Conservation (phyloP, 1,284 basidiomycete species). For the Ganoderma lingzhi region DNA sequence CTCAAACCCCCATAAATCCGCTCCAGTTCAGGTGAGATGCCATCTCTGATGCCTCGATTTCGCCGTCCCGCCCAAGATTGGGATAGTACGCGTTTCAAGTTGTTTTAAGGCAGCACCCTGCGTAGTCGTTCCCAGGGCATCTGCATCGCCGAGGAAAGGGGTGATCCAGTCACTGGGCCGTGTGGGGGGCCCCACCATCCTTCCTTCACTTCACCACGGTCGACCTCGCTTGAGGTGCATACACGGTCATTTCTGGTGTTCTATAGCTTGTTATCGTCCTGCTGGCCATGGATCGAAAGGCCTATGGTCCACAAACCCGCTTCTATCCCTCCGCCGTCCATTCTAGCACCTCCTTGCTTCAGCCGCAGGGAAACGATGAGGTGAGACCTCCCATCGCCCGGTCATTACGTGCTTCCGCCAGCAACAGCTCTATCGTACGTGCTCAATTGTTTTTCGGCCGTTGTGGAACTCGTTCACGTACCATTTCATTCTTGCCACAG, state of each 20-base stretch:
- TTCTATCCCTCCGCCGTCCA: slow-evolving; percentile 10
- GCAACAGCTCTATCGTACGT: slow-evolving; percentile 18
- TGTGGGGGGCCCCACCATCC: background rate
- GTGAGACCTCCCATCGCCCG: slow-evolving; percentile 13
- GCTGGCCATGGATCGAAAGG: slow-evolving; percentile 16
- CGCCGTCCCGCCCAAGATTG: background rate
- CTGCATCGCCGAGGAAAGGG: background rate
- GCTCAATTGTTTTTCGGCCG: background rate
- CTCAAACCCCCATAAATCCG: background rate
- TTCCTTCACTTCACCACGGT: slow-evolving; percentile 13
- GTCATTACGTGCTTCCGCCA: slow-evolving; percentile 10
- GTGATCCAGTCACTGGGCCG: background rate
- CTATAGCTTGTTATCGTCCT: slow-evolving; percentile 7
- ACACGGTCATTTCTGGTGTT: slow-evolving; percentile 14
- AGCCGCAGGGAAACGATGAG: slow-evolving; percentile 8
- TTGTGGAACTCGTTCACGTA: background rate
- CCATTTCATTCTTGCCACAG: background rate
- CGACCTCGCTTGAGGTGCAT: background rate
- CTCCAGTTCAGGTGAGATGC: slow-evolving; percentile 4
- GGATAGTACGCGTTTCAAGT: background rate
- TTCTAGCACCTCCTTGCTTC: slow-evolving; percentile 15
- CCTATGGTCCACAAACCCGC: background rate
- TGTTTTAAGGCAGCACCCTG: background rate
- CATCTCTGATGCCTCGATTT: background rate
- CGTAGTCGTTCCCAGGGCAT: slow-evolving; percentile 14